Percentiles rank a stretch among this genome's conserved stretches.
phyloP scores from a whole-genome alignment of 306 rosid genomes.

The Cicer pinnatifidum region DNA sequence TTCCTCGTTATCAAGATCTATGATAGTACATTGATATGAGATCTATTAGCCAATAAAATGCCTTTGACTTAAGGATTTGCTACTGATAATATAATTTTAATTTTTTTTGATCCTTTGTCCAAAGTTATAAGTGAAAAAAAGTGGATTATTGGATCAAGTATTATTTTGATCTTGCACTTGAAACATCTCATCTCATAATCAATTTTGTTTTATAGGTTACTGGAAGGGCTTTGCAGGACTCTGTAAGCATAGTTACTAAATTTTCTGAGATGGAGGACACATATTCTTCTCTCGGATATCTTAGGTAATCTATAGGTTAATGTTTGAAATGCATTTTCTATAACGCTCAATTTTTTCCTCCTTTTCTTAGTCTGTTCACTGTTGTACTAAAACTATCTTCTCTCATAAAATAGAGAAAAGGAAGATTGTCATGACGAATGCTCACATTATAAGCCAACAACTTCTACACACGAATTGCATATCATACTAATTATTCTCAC shows the following conservation, averaged over 20 bases:
- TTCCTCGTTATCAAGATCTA: constrained; percentile 30
- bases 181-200: neutral
- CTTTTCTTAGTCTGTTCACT: neutral
- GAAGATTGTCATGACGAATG: constrained; percentile 33
- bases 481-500: constrained; percentile 40
- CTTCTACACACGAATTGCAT: constrained; percentile 16
- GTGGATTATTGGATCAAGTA: constrained; percentile 9
- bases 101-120: neutral
- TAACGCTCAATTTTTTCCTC: constrained; percentile 3
- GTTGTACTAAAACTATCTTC: constrained; percentile 25
- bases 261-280: constrained; percentile 83
- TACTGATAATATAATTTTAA: neutral
- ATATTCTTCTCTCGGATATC: constrained; percentile 68
- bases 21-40: constrained; percentile 30
- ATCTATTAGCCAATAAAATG: constrained; percentile 4
- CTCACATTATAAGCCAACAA: constrained; percentile 30
- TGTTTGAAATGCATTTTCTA: constrained; percentile 23
- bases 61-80: constrained; percentile 24
- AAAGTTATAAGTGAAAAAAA: constrained; percentile 1
- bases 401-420: constrained; percentile 24
- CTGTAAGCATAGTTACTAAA: constrained; percentile 69
- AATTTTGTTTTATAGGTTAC: constrained; percentile 58
- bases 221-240: constrained; percentile 82
- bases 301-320: constrained; percentile 61
- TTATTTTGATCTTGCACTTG: constrained; percentile 26